These are phyloP conservation scores for Glycine tomentella DNA, from an alignment of 306 rosid species.

Conservation along the genomic window DNA sequence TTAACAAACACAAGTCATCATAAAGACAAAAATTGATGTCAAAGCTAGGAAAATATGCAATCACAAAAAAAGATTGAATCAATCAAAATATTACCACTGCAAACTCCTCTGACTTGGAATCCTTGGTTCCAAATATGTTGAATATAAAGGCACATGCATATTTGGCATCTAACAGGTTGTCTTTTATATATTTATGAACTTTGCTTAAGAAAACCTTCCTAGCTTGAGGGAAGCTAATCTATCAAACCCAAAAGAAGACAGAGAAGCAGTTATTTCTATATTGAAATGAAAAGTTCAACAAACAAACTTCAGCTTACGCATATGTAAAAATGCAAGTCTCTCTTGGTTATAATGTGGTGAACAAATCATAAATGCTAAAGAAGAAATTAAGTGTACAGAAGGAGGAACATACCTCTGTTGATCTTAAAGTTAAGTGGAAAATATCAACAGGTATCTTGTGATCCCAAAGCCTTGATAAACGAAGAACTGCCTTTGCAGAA, in stretches of 20 bases:
- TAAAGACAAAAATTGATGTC: constrained; percentile 35
- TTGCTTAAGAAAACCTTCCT: constrained; percentile 79
- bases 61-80: constrained; percentile 27
- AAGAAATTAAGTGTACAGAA: constrained; percentile 38
- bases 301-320: constrained; percentile 39
- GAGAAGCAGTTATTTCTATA: constrained; percentile 38
- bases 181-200: constrained; percentile 89
- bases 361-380: constrained; percentile 40
- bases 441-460: constrained; percentile 82
- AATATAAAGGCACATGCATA: constrained; percentile 85
- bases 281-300: constrained; percentile 39
- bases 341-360: constrained; percentile 36
- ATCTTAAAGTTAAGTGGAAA: constrained; percentile 80
- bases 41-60: constrained; percentile 39
- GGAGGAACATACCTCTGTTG: constrained; percentile 68
- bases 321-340: neutral
- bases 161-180: constrained; percentile 81
- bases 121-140: constrained; percentile 64
- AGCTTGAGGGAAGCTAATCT: constrained; percentile 88
- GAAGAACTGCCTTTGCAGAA: constrained; percentile 93
- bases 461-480: constrained; percentile 92
- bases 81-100: constrained; percentile 71
- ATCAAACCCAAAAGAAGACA: constrained; percentile 52
- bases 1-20: constrained; percentile 44
- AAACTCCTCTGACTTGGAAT: constrained; percentile 63